Evolutionary conservation across 352 stramenopile genomes (phyloP).

Genomic region (Thalassiosira hispida): DNA sequence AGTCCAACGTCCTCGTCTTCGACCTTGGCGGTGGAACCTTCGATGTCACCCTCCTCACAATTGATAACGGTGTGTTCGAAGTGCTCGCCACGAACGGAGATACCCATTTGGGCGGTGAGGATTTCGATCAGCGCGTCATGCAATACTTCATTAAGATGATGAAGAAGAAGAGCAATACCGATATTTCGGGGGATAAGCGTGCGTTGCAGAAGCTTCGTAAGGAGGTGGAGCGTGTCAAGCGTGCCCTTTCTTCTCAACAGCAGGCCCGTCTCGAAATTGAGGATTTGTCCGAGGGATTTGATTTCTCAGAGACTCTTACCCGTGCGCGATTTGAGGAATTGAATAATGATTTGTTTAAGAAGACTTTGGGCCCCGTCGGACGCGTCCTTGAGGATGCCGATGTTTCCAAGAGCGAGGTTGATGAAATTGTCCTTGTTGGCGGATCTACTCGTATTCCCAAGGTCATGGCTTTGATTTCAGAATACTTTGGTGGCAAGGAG

Average conservation of each 20-base stretch:
- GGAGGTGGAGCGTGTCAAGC: slow-evolving; percentile 98
- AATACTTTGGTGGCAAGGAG: slow-evolving; percentile 97
- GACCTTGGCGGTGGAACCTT: slow-evolving; percentile 93
- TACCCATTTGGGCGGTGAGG: slow-evolving; percentile 98
- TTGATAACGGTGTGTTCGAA: slow-evolving; percentile 98
- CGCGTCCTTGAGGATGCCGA: slow-evolving; percentile 95
- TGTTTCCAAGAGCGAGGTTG: slow-evolving; percentile 95
- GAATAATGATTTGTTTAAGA: slow-evolving; percentile 99
- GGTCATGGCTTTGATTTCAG: slow-evolving; percentile 96
- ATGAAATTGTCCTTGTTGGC: slow-evolving; percentile 99
- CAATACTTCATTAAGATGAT: slow-evolving; percentile 97
- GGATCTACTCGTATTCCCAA: slow-evolving; percentile 98
- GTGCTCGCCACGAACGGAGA: slow-evolving; percentile 98
- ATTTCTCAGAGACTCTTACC: slow-evolving; percentile 94
- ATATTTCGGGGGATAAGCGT: slow-evolving; percentile 94
- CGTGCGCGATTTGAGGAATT: slow-evolving; percentile 98
- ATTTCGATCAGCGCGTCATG: slow-evolving; percentile 99
- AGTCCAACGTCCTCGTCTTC: slow-evolving; percentile 93
- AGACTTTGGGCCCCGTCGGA: slow-evolving; percentile 94
- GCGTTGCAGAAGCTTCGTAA: slow-evolving; percentile 96
- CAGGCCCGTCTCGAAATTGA: slow-evolving; percentile 97
- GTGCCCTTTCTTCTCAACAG: slow-evolving; percentile 94
- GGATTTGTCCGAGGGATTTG: slow-evolving; percentile 93
- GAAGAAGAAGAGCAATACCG: slow-evolving; percentile 92
- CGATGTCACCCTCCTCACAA: slow-evolving; percentile 98